A percentile compares a stretch with the other conserved stretches of the same genome.
Evolutionary conservation across 164 flowering plant species (phyloP).

Genomic region (Stephania japonica): DNA sequence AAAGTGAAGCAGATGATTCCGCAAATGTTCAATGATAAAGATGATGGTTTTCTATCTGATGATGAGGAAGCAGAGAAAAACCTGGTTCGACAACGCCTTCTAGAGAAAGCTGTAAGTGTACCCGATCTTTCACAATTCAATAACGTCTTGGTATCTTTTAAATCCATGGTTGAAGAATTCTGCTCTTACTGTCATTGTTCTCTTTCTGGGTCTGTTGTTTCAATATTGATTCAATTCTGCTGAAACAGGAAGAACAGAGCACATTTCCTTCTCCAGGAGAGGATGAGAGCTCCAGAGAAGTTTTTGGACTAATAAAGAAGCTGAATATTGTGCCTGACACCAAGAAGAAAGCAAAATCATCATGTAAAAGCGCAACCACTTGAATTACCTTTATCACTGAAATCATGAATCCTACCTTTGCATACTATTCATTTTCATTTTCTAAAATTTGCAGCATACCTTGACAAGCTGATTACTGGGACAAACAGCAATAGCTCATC

Average conservation of each 20-base stretch:
- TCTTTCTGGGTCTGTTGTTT: neutral
- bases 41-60: conserved; percentile 66
- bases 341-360: conserved; percentile 54
- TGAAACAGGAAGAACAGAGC: conserved; percentile 44
- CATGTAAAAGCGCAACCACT: conserved; percentile 33
- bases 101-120: conserved; percentile 58
- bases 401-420: neutral
- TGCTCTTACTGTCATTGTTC: neutral
- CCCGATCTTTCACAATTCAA: neutral
- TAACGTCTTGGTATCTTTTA: neutral
- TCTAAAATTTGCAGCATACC: conserved; percentile 41
- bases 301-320: conserved; percentile 81
- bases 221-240: neutral
- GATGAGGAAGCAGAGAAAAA: conserved; percentile 68
- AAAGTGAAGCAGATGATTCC: conserved; percentile 68
- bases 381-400: neutral
- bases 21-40: conserved; percentile 63
- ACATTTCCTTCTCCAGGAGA: conserved; percentile 48
- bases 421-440: neutral
- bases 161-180: neutral
- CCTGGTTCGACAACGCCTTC: conserved; percentile 35
- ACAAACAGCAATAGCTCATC: conserved; percentile 40
- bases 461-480: conserved; percentile 37
- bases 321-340: conserved; percentile 54
- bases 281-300: conserved; percentile 70